Evolutionary conservation across 2,329 filamentous ascomycete genomes (phyloP).

Genomic region (Scortechinia acanthostroma): DNA sequence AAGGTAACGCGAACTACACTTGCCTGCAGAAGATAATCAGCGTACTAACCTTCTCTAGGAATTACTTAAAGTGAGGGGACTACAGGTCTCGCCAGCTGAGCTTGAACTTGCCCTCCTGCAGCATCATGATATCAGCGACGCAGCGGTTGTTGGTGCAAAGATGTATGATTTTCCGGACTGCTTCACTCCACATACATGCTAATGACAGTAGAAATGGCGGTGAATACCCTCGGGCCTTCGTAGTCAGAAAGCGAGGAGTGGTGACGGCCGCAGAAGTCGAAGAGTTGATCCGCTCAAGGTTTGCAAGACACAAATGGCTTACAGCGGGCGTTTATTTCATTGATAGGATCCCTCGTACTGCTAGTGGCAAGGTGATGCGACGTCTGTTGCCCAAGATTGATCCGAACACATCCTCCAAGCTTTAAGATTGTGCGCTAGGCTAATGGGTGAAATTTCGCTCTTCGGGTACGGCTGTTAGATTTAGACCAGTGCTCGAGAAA

Average conservation of each 20-base stretch:
- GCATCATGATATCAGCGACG: conserved; percentile 46
- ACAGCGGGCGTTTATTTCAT: conserved; percentile 6
- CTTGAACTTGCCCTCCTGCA: conserved; percentile 37
- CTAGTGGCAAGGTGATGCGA: background rate
- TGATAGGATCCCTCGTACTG: conserved; percentile 4
- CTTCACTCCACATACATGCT: no score
- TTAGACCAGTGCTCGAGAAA: no score
- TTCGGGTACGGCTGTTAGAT: no score
- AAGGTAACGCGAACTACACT: no score
- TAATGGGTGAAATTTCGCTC: no score
- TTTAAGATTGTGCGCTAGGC: no score
- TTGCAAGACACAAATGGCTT: background rate
- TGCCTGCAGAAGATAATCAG: no score
- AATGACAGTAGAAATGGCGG: background rate
- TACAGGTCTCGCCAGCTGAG: conserved; percentile 51
- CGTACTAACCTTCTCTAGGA: no score
- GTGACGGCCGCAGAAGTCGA: background rate
- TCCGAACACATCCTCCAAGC: no score
- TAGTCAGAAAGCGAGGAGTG: background rate
- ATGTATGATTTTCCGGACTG: no score
- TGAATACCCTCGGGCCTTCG: background rate
- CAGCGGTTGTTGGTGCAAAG: conserved; percentile 59
- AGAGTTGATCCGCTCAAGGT: background rate
- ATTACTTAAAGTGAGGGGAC: conserved; percentile 53
- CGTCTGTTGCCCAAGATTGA: no score